Evolutionary conservation across 768 basidiomycete species (phyloP), one percentile per base, ranked within the genome.

Genomic region (Suillus tomentosus): DNA sequence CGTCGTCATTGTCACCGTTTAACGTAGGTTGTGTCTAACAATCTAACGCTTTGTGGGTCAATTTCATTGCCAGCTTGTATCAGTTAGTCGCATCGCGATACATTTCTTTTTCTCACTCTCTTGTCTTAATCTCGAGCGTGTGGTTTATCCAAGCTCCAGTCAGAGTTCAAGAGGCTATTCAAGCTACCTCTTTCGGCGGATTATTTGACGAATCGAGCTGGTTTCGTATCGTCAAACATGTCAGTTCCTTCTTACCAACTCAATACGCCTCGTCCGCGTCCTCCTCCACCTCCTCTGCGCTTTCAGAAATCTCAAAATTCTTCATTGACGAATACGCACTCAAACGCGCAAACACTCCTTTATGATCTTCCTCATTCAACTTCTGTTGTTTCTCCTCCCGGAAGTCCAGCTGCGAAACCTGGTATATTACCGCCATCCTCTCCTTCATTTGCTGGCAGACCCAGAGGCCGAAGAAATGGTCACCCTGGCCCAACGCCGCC

Each of bases 361-460:
- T 91, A 91, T 75, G 88, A 91, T 77, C 82, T 91, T 66, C 89
- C 90, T 68, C 82, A 88, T 17, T 77, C 87, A 11, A 76, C 80
- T 27, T 79, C 85, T 19, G 76, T 84, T 73, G 50, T 56, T 40
- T 82, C 87, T 1, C 87, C 89, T 9, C 85, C 88, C 24, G 83
- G 79, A 65, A 86, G 83, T 71, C 82, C 86, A 22, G 78, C 76
- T 68, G 76, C 81, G 17, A 80, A 77, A 64, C 68, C 73, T 22
- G 73, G 77, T 42, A 71, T 83, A 34, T 71, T 75, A 50, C 87
- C 87, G 22, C 88, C 89, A 6, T 79, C 84, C 3, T 87, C 88
- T 14, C 86, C 90, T 17, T 80, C 85, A 22, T 84, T 82, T 34
- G 74, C 78, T 27, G 70, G 76, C 63, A 84, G 85, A 70, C 80